Conservation (phyloP, 2,329 filamentous ascomycete species). For the Lizonia empirigonia region DNA sequence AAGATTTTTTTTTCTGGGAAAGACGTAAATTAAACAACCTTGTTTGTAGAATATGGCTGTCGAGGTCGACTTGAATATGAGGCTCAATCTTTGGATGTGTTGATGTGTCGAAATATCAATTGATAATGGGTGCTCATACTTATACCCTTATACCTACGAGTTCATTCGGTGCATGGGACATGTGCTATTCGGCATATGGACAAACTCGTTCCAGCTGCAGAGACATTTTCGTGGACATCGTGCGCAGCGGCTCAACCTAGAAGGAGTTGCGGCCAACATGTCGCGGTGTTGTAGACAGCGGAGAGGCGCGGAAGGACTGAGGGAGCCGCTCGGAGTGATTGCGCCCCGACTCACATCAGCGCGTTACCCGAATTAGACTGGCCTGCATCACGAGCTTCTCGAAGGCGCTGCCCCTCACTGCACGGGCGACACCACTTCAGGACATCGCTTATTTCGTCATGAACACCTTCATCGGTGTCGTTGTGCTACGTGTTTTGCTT, state of each 20-base stretch:
- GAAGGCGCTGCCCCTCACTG: background rate
- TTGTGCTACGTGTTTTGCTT: background rate
- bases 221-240: background rate
- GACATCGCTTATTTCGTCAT: background rate
- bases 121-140: too few species aligned
- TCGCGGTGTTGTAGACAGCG: too few species aligned
- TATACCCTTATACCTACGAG: constrained; percentile 3
- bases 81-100: too few species aligned
- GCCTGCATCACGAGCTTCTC: too few species aligned
- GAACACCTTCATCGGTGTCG: background rate
- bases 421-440: background rate
- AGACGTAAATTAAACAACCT: too few species aligned
- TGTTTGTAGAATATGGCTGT: background rate
- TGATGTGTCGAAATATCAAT: too few species aligned
- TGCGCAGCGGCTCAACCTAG: background rate
- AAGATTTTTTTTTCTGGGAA: too few species aligned
- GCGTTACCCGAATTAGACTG: background rate
- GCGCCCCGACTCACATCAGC: constrained; percentile 7
- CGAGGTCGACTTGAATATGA: background rate
- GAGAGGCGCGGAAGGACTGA: background rate
- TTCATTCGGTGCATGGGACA: background rate
- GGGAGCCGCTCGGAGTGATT: background rate
- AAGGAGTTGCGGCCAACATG: background rate
- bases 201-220: background rate
- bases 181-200: background rate